These are phyloP conservation scores for Podaxis sp. DNA, from an alignment of 768 basidiomycete genomes.

Conservation along the genomic window DNA sequence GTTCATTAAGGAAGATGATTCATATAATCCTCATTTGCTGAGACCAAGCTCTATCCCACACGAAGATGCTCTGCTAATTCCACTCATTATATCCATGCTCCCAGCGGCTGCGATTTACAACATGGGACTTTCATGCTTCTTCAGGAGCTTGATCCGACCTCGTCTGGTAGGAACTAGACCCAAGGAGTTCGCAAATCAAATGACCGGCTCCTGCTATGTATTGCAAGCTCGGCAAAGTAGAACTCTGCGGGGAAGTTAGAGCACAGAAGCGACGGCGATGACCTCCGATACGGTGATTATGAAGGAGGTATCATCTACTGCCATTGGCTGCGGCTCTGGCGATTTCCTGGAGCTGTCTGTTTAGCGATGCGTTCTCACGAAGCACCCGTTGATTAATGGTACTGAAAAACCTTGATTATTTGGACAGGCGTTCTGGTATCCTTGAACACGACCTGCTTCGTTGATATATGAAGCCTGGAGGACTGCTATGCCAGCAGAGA, in stretches of 20 bases:
- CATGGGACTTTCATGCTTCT: not conserved
- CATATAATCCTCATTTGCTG: no score
- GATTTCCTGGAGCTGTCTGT: not conserved
- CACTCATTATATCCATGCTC: not conserved
- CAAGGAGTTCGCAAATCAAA: not conserved
- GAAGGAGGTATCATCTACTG: not conserved
- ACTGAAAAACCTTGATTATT: conserved; percentile 1
- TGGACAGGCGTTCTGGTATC: conserved; percentile 11
- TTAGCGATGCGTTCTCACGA: not conserved
- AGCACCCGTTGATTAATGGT: conserved; percentile 3
- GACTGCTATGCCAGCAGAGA: not conserved
- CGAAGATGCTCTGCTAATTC: not conserved
- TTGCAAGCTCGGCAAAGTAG: not conserved
- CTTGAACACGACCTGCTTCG: conserved; percentile 1
- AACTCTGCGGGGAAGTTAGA: not conserved
- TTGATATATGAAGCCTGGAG: conserved; percentile 4
- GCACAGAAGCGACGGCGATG: not conserved
- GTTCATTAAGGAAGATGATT: no score
- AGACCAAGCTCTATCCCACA: no score
- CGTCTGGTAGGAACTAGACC: not conserved
- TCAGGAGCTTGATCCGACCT: not conserved
- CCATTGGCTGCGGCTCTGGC: not conserved
- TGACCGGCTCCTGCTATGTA: not conserved
- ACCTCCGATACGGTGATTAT: not conserved
- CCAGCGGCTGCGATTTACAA: not conserved